Conservation (phyloP, 2,329 filamentous ascomycete genomes). For the Arachnopeziza araneosa region DNA sequence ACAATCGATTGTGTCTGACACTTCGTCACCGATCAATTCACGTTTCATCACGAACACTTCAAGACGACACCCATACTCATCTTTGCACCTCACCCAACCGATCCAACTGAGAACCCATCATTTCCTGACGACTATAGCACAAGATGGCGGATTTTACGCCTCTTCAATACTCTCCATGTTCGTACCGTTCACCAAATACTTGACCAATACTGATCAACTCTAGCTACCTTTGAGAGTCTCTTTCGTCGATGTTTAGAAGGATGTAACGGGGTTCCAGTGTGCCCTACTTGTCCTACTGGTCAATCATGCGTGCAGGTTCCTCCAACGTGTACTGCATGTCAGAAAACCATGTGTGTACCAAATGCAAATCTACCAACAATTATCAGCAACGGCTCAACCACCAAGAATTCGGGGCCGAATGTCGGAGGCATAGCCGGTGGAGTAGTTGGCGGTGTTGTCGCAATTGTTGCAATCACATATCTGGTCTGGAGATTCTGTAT, state of each 20-base stretch:
- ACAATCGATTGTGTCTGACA: background rate
- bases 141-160: background rate
- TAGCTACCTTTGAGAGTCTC: slow-evolving; percentile 31
- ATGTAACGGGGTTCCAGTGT: slow-evolving; percentile 50
- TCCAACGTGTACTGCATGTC: slow-evolving; percentile 54
- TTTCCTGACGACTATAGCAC: background rate
- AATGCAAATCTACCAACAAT: slow-evolving; percentile 24
- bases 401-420: slow-evolving; percentile 51
- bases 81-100: background rate
- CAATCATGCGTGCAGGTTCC: slow-evolving; percentile 55
- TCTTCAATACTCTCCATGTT: background rate
- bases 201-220: slow-evolving; percentile 6
- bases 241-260: slow-evolving; percentile 52
- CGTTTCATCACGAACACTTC: background rate
- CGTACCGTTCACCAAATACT: background rate
- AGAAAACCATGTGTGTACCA: slow-evolving; percentile 49
- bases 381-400: slow-evolving; percentile 27
- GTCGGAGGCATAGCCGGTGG: slow-evolving; percentile 86
- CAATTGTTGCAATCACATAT: slow-evolving; percentile 69
- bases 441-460: slow-evolving; percentile 76
- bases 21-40: background rate
- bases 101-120: background rate
- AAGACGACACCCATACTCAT: background rate
- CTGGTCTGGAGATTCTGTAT: slow-evolving; percentile 85
- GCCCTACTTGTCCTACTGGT: slow-evolving; percentile 50